These are phyloP conservation scores for Chlorophyllum brunneum DNA, from an alignment of 768 basidiomycete species.

Conservation along the genomic window DNA sequence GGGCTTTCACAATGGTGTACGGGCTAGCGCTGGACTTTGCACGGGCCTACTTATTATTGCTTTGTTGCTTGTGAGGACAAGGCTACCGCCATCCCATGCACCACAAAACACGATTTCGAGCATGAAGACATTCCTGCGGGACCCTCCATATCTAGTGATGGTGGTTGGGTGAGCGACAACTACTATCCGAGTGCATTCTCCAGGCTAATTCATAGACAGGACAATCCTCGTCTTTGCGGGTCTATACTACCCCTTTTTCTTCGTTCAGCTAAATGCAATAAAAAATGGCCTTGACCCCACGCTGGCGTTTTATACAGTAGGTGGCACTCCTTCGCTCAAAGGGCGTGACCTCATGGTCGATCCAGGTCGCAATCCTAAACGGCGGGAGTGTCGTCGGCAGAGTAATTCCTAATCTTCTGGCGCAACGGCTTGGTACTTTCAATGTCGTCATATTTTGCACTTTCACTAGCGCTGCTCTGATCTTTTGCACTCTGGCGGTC, in stretches of 20 bases:
- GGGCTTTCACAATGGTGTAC: slow-evolving; percentile 53
- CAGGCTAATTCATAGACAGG: slow-evolving; percentile 18
- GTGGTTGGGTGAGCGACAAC: slow-evolving; percentile 31
- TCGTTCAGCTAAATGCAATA: slow-evolving; percentile 50
- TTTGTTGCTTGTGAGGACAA: slow-evolving; percentile 36
- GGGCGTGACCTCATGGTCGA: not conserved
- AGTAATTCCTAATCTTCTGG: slow-evolving; percentile 39
- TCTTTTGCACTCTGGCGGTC: slow-evolving; percentile 42
- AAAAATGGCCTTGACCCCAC: slow-evolving; percentile 38
- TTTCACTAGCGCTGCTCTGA: slow-evolving; percentile 27
- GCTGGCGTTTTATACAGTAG: slow-evolving; percentile 57
- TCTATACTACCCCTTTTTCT: slow-evolving; percentile 51
- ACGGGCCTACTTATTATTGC: slow-evolving; percentile 34
- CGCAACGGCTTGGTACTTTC: slow-evolving; percentile 35
- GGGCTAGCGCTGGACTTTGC: slow-evolving; percentile 41
- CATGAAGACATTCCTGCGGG: slow-evolving; percentile 33
- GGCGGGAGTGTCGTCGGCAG: slow-evolving; percentile 45
- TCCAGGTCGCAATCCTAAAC: slow-evolving; percentile 51
- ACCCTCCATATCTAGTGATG: slow-evolving; percentile 40
- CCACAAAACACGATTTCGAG: slow-evolving; percentile 14
- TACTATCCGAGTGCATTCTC: not conserved
- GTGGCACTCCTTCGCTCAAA: slow-evolving; percentile 11
- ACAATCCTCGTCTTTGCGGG: slow-evolving; percentile 32
- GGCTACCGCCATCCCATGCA: slow-evolving; percentile 33
- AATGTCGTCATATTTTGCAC: slow-evolving; percentile 35